phyloP scores from a whole-genome alignment of 306 rosid genomes.

The Acacia melanoxylon region DNA sequence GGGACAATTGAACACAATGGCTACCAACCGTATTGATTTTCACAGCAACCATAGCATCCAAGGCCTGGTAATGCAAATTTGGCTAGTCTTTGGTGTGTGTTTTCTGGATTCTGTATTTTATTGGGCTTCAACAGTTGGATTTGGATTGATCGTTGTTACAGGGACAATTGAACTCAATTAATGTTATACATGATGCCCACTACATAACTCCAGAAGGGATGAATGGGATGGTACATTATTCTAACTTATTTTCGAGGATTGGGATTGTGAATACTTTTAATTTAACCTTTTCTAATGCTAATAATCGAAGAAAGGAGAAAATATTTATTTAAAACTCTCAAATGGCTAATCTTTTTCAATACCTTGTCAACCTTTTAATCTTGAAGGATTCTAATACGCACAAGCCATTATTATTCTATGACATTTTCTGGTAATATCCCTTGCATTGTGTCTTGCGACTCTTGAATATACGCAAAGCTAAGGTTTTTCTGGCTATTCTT shows the following conservation, averaged over 20 bases:
- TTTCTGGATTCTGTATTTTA: background rate
- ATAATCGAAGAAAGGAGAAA: constrained; percentile 5
- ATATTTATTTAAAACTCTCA: background rate
- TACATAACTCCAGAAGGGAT: constrained; percentile 40
- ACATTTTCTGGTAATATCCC: background rate
- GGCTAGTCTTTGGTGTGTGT: constrained; percentile 1
- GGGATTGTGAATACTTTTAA: background rate
- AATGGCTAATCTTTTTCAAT: background rate
- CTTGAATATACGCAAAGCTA: background rate
- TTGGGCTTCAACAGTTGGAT: constrained; percentile 6
- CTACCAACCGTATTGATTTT: constrained; percentile 58
- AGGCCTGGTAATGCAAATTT: constrained; percentile 46
- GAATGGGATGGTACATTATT: constrained; percentile 47
- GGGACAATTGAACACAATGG: constrained; percentile 73
- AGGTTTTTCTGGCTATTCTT: background rate
- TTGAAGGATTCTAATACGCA: background rate
- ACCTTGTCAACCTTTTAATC: background rate
- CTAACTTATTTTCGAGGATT: constrained; percentile 1
- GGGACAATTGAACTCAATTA: constrained; percentile 47
- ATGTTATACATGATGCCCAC: constrained; percentile 40
- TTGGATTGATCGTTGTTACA: constrained; percentile 20
- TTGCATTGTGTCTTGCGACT: background rate
- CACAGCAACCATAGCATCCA: constrained; percentile 61
- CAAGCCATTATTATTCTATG: background rate
- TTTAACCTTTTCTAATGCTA: background rate